Evolutionary conservation across 805 yeast genomes (phyloP).

Genomic region (Brettanomyces custersianus): DNA sequence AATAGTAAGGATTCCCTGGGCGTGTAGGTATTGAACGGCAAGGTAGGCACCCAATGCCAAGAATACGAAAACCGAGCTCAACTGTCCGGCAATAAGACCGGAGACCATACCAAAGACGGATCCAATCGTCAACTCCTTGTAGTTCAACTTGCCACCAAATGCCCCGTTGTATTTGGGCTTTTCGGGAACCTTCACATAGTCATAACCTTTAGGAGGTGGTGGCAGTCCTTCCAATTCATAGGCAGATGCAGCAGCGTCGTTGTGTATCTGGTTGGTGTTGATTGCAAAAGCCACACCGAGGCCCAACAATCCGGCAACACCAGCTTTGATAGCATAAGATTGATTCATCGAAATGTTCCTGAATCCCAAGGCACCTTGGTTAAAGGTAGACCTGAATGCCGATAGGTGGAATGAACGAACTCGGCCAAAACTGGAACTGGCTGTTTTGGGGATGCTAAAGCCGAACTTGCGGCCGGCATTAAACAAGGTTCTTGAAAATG

Average conservation of each 20-base stretch:
- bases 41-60: constrained; percentile 37
- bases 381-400: neutral
- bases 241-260: constrained; percentile 11
- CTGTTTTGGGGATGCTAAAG: no score
- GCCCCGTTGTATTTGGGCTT: constrained; percentile 25
- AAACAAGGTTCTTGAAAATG: no score
- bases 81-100: constrained; percentile 55
- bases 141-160: constrained; percentile 42
- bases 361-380: neutral
- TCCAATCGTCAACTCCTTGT: constrained; percentile 55
- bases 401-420: neutral
- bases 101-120: constrained; percentile 50
- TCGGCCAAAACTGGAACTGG: no score
- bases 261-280: constrained; percentile 12
- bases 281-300: constrained; percentile 11
- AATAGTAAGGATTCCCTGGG: constrained; percentile 42
- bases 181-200: constrained; percentile 4
- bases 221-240: neutral
- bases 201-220: constrained; percentile 2
- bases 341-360: neutral
- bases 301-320: constrained; percentile 6
- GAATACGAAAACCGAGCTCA: constrained; percentile 44
- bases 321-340: neutral
- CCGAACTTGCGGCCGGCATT: no score
- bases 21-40: constrained; percentile 44